A percentile compares a stretch with the other conserved stretches of the same genome.
These are phyloP conservation scores for Ophiostoma ips DNA, from an alignment of 2,329 filamentous ascomycete species.

Conservation along the genomic window DNA sequence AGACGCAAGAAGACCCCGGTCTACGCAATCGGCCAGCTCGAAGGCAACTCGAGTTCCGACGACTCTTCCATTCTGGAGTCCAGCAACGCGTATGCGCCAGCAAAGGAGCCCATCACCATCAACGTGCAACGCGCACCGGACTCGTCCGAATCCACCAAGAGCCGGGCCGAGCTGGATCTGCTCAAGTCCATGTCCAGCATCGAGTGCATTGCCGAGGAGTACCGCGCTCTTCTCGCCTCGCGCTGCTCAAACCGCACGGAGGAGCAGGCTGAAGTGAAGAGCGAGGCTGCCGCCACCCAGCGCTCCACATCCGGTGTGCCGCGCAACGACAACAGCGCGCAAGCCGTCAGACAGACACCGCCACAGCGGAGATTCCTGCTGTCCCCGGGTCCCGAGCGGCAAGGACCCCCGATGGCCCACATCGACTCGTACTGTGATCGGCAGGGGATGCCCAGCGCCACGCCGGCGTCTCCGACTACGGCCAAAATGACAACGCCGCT, in stretches of 20 bases:
- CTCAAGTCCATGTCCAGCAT: constrained; percentile 23
- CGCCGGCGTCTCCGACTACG: neutral
- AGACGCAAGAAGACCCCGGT: constrained; percentile 39
- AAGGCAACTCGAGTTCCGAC: constrained; percentile 17
- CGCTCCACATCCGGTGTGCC: neutral
- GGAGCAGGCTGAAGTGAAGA: constrained; percentile 8
- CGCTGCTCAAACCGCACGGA: constrained; percentile 22
- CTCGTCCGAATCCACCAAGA: neutral
- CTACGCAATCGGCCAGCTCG: constrained; percentile 34
- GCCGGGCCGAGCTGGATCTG: constrained; percentile 7
- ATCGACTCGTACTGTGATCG: neutral
- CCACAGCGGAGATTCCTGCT: constrained; percentile 3
- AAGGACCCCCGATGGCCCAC: neutral
- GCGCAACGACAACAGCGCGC: constrained; percentile 2
- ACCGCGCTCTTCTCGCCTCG: constrained; percentile 31
- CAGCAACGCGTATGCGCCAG: too few relatives aligned
- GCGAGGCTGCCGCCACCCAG: constrained; percentile 4
- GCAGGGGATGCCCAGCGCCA: neutral
- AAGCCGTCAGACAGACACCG: neutral
- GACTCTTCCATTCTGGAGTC: too few relatives aligned
- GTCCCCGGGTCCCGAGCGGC: neutral
- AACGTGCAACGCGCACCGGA: constrained; percentile 6
- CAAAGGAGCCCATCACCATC: neutral
- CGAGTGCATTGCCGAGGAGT: constrained; percentile 37
- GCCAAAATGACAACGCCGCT: neutral